Evolutionary conservation across 257 asterid genomes (phyloP).

Genomic region (Buddleja alternifolia): DNA sequence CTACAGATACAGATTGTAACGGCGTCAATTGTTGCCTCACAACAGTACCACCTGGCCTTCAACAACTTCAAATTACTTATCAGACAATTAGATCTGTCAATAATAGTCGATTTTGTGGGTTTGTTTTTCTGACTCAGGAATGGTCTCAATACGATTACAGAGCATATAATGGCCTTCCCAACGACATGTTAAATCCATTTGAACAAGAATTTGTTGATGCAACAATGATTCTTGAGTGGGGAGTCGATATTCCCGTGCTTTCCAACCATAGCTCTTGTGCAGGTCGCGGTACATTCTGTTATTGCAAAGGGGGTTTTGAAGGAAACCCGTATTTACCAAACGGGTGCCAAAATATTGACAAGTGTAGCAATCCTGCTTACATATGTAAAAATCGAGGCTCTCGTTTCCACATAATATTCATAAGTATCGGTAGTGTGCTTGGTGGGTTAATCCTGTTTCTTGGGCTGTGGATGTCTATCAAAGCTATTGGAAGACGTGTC

Average conservation of each 20-base stretch:
- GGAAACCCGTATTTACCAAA: constrained; percentile 41
- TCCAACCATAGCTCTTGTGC: not conserved
- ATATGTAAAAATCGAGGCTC: not conserved
- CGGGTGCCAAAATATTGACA: constrained; percentile 38
- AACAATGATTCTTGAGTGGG: constrained; percentile 41
- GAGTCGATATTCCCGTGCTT: not conserved
- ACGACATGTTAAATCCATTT: too few species aligned
- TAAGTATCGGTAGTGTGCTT: constrained; percentile 20
- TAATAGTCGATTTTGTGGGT: constrained; percentile 35
- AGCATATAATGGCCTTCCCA: too few species aligned
- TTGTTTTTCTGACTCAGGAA: constrained; percentile 31
- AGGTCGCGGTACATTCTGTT: not conserved
- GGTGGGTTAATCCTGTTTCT: constrained; percentile 4
- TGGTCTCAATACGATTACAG: constrained; percentile 33
- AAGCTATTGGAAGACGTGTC: constrained; percentile 12
- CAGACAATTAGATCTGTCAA: too few species aligned
- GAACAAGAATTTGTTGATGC: too few species aligned
- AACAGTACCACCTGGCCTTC: too few species aligned
- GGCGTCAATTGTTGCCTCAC: constrained; percentile 41
- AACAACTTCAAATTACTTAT: too few species aligned
- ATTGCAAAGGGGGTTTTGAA: constrained; percentile 12
- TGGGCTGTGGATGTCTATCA: constrained; percentile 25
- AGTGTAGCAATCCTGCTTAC: constrained; percentile 20
- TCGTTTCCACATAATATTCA: not conserved
- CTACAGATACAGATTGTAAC: constrained; percentile 19